These are phyloP conservation scores for Guyanaporus albipodus DNA, from an alignment of 768 basidiomycete genomes.

Conservation along the genomic window DNA sequence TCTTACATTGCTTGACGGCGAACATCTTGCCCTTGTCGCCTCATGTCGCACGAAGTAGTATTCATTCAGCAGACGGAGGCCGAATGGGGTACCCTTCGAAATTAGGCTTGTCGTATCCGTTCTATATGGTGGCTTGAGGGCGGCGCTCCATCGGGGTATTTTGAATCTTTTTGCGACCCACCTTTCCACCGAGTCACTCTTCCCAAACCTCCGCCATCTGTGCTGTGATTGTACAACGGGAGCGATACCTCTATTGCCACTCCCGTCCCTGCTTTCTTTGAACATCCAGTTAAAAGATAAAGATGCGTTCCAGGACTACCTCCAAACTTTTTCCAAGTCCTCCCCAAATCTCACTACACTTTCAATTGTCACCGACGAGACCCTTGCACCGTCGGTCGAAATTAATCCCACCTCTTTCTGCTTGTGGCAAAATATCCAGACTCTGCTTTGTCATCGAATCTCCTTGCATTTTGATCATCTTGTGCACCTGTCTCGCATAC, in stretches of 20 bases:
- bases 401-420: not conserved
- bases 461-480: not conserved
- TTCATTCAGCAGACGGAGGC: too few relatives aligned
- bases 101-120: too few relatives aligned
- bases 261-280: not conserved
- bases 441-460: not conserved
- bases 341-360: not conserved
- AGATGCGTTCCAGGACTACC: not conserved
- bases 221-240: not conserved
- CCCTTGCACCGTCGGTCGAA: not conserved
- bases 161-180: not conserved
- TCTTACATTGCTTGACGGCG: too few relatives aligned
- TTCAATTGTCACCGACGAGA: not conserved
- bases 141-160: not conserved
- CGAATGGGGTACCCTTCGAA: too few relatives aligned
- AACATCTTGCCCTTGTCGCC: too few relatives aligned
- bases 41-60: too few relatives aligned
- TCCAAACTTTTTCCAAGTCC: not conserved
- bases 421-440: not conserved
- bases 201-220: not conserved
- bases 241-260: not conserved
- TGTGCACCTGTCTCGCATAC: not conserved
- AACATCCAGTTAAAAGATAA: not conserved
- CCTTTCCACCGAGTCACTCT: not conserved
- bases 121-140: not conserved